These are phyloP conservation scores for Neofusicoccum parvum DNA, from an alignment of 2,329 filamentous ascomycete genomes.

Conservation along the genomic window DNA sequence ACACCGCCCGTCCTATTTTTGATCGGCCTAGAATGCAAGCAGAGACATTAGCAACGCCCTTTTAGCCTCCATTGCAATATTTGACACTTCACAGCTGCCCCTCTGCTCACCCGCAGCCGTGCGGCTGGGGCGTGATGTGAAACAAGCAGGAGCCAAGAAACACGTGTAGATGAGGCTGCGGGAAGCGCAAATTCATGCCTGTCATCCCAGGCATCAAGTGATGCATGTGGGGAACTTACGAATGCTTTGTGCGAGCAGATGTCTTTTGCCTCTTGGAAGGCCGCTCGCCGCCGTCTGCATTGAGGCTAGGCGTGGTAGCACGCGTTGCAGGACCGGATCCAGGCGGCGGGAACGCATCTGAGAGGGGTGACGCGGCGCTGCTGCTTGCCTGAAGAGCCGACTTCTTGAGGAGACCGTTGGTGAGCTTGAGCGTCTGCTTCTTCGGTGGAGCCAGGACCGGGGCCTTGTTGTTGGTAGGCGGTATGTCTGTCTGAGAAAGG, in stretches of 20 bases:
- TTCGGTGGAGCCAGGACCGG: constrained; percentile 11
- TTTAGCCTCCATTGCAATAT: neutral
- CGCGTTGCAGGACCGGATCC: constrained; percentile 18
- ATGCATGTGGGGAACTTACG: constrained; percentile 17
- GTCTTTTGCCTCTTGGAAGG: constrained; percentile 21
- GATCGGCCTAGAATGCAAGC: constrained; percentile 60
- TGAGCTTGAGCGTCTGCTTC: constrained; percentile 19
- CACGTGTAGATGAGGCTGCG: constrained; percentile 19
- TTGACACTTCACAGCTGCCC: neutral
- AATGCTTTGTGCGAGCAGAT: constrained; percentile 19
- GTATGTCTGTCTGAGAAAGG: neutral
- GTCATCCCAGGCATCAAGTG: neutral
- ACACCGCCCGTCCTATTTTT: constrained; percentile 73
- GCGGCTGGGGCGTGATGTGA: constrained; percentile 16
- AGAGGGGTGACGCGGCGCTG: constrained; percentile 16
- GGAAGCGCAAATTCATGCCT: constrained; percentile 2
- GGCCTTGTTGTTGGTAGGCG: neutral
- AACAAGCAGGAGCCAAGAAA: constrained; percentile 21
- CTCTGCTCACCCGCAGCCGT: neutral
- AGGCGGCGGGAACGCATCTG: constrained; percentile 14
- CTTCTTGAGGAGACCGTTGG: constrained; percentile 18
- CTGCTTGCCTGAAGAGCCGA: constrained; percentile 14
- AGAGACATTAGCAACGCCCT: constrained; percentile 15
- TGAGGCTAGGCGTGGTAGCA: constrained; percentile 21
- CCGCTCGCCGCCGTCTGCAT: constrained; percentile 16